Evolutionary conservation across 495 filamentous ascomycete genomes (phyloP).

Genomic region (Niebla homalea): DNA sequence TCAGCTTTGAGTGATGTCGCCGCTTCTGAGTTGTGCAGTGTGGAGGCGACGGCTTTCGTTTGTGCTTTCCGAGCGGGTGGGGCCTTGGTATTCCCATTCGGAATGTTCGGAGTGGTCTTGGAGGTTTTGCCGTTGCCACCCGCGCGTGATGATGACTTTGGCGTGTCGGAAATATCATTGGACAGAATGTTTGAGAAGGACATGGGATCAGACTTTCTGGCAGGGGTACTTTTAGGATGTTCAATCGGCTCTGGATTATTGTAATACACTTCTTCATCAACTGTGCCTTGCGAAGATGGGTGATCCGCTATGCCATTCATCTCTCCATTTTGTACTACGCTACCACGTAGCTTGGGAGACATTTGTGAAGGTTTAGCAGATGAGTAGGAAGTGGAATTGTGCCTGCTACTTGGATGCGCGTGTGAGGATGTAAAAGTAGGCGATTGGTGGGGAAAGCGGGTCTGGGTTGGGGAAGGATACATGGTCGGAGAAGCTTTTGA

Average conservation of each 20-base stretch:
- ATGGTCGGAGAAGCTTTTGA: constrained; percentile 12
- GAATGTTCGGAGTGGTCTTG: background rate
- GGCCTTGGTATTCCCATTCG: constrained; percentile 17
- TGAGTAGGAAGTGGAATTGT: constrained; percentile 31
- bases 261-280: constrained; percentile 29
- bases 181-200: constrained; percentile 84
- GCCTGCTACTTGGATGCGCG: constrained; percentile 32
- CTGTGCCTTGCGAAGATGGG: constrained; percentile 13
- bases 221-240: constrained; percentile 35
- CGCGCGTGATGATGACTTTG: constrained; percentile 15
- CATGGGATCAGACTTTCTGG: constrained; percentile 70
- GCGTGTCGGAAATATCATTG: constrained; percentile 46
- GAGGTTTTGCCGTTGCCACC: constrained; percentile 12
- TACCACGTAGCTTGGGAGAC: constrained; percentile 26
- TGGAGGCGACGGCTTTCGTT: constrained; percentile 24
- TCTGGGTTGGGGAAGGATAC: constrained; percentile 15
- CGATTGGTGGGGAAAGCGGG: constrained; percentile 15
- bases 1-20: constrained; percentile 36
- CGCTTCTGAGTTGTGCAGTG: constrained; percentile 29
- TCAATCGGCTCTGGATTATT: constrained; percentile 10
- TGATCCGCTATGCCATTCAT: constrained; percentile 11
- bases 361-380: constrained; percentile 29
- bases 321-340: constrained; percentile 3
- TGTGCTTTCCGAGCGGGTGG: constrained; percentile 17
- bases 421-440: constrained; percentile 24